Evolutionary conservation across 345 rosid genomes (phyloP).

Genomic region (Melaleuca alternifolia): DNA sequence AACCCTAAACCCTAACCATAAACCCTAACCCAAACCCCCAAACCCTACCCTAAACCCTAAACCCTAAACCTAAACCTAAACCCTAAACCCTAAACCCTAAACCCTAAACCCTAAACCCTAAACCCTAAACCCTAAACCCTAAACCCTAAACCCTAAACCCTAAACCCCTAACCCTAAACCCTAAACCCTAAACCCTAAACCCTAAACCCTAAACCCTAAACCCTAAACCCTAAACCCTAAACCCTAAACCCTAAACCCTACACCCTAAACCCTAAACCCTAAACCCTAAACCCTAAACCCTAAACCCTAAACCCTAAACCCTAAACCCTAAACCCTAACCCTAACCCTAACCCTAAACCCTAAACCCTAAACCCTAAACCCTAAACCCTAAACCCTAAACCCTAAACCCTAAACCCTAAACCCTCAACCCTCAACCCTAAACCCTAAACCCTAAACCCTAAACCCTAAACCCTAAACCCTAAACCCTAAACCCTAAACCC

Average conservation of each 20-base stretch:
- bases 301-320: no score
- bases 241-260: conserved; percentile 5
- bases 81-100: neutral
- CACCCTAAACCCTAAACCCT: conserved; percentile 5
- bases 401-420: no score
- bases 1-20: neutral
- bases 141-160: conserved; percentile 6
- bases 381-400: neutral
- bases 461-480: neutral
- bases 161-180: conserved; percentile 2
- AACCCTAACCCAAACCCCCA: conserved; percentile 1
- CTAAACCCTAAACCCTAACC: conserved; percentile 2
- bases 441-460: neutral
- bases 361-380: neutral
- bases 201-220: conserved; percentile 8
- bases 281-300: conserved; percentile 4
- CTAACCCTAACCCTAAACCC: neutral
- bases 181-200: conserved; percentile 4
- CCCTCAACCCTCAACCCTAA: neutral
- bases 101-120: neutral
- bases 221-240: conserved; percentile 6
- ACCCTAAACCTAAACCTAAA: neutral
- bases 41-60: neutral
- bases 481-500: neutral
- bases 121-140: conserved; percentile 1